Evolutionary conservation across 352 stramenopile genomes (phyloP).

Genomic region (Phytopythium mirpurense): DNA sequence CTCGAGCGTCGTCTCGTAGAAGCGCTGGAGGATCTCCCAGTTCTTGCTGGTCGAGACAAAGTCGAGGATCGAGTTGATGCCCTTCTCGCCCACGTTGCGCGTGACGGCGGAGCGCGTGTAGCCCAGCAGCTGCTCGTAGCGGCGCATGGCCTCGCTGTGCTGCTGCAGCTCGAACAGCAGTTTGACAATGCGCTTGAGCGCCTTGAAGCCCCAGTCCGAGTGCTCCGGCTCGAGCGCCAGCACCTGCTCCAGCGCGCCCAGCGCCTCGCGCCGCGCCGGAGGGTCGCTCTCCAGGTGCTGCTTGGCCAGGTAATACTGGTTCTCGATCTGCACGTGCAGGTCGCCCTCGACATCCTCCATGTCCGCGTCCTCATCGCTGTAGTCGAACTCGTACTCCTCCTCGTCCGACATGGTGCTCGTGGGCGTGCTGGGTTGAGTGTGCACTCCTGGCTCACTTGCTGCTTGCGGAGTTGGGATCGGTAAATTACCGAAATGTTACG

Average conservation of each 20-base stretch:
- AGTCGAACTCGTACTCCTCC: conserved; percentile 90
- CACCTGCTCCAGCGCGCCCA: conserved; percentile 53
- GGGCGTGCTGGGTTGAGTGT: no score
- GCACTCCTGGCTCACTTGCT: no score
- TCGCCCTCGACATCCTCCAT: conserved; percentile 79
- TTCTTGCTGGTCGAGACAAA: conserved; percentile 89
- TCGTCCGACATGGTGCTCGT: conserved; percentile 61
- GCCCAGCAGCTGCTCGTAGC: conserved; percentile 89
- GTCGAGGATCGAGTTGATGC: conserved; percentile 95
- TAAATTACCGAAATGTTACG: no score
- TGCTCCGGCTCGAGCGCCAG: conserved; percentile 46
- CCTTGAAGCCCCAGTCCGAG: conserved; percentile 92
- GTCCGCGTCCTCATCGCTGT: conserved; percentile 89
- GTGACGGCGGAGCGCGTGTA: conserved; percentile 87
- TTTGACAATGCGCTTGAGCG: conserved; percentile 94
- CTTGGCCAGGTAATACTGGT: conserved; percentile 93
- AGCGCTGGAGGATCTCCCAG: conserved; percentile 79
- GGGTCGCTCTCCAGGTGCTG: conserved; percentile 57
- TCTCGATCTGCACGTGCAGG: conserved; percentile 89
- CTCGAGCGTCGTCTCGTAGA: conserved; percentile 84
- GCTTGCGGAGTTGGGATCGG: no score
- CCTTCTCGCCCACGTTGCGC: conserved; percentile 93
- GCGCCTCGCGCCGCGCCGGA: conserved; percentile 25
- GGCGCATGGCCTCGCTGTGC: conserved; percentile 64
- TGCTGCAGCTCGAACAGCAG: conserved; percentile 78